These are phyloP conservation scores for Cadophora sp. DNA, from an alignment of 2,329 filamentous ascomycete genomes.

Conservation along the genomic window DNA sequence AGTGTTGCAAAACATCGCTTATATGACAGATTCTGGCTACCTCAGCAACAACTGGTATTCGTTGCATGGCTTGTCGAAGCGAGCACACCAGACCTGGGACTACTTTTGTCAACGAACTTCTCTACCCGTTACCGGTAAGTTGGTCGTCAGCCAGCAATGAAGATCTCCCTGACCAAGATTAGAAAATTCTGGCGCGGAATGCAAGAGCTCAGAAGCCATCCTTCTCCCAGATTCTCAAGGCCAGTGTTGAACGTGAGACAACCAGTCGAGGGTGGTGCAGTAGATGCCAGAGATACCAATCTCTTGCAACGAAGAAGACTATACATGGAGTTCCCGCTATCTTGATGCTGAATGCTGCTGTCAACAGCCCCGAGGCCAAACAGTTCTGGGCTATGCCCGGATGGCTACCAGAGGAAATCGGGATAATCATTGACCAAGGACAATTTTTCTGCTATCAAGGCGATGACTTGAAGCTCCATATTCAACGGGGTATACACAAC, in stretches of 20 bases:
- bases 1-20: conserved; percentile 20
- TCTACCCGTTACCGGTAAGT: conserved; percentile 67
- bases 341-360: conserved; percentile 86
- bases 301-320: conserved; percentile 82
- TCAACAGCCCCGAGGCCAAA: conserved; percentile 73
- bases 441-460: conserved; percentile 96
- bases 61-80: conserved; percentile 85
- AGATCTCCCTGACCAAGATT: conserved; percentile 27
- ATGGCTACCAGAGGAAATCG: conserved; percentile 94
- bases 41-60: conserved; percentile 73
- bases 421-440: conserved; percentile 87
- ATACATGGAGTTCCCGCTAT: conserved; percentile 84
- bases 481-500: conserved; percentile 79
- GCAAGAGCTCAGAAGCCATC: conserved; percentile 62
- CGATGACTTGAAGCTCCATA: conserved; percentile 80
- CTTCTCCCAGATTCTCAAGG: conserved; percentile 93
- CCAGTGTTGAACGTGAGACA: conserved; percentile 87
- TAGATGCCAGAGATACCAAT: conserved; percentile 88
- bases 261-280: conserved; percentile 93
- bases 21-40: conserved; percentile 66
- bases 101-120: conserved; percentile 83
- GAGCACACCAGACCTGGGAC: conserved; percentile 83
- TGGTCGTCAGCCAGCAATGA: not conserved
- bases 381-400: conserved; percentile 87
- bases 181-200: conserved; percentile 57